Evolutionary conservation across 805 yeast genomes (phyloP), one percentile per base, ranked within the genome.

Genomic region (Ogataea populi-albae): DNA sequence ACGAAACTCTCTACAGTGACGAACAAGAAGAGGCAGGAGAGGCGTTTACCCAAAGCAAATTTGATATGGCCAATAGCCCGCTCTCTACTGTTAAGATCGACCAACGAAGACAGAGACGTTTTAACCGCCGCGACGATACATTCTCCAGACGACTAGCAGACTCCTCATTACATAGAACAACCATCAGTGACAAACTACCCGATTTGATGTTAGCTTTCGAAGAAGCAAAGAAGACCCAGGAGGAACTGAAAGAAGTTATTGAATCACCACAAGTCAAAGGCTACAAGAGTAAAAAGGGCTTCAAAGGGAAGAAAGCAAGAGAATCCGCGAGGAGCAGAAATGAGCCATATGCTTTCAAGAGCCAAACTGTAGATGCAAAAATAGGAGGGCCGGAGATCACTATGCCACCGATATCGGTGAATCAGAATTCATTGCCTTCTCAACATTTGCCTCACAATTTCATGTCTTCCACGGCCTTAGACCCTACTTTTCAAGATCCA

Each of bases 161-260:
- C 2, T 59, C 73, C 2, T 52, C 68, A 22, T 59, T 69, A 40
- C 73, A 68, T 25, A 68, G 67, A 42, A 70, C 84, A 0, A 73
- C 82, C 6, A 61, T 82, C 11, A 52, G 79, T 2, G 82, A 78
- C 32, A 85, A 81, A 51, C 54, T 82, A 42, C 91, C 91, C 1
- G 71, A 71, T 40, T 57, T 82, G 49, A 65, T 81, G 71, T 66
- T 75, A 16, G 88, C 86, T 12, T 82, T 81, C 50, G 72, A 76
- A 52, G 75, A 77, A 41, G 83, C 81, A 3, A 75, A 69, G 44
- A 72, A 68, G 23, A 59, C 77, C 11, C 82, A 77, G 38, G 72
- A 73, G 43, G 86, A 78, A 37, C 45, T 69, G 10, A 57, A 45
- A 26, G 47, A 40, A 32, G 38, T 34, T n/a, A 34, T 40, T 5